A percentile compares a stretch with the other conserved stretches of the same genome.
Evolutionary conservation across 2,329 filamentous ascomycete species (phyloP).

Genomic region (Cladophialophora carrionii): DNA sequence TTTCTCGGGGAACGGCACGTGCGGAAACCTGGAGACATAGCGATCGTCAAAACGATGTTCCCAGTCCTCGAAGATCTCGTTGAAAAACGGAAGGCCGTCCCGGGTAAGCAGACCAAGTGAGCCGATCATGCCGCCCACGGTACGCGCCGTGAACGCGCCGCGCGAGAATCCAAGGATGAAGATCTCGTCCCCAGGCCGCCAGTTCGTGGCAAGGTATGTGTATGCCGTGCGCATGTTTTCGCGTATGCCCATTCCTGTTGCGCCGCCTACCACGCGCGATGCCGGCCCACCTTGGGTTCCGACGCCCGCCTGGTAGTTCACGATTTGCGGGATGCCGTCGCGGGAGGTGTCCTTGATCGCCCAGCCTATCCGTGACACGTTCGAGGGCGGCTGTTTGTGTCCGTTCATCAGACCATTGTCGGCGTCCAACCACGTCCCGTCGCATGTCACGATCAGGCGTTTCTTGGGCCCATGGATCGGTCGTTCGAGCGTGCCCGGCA

Average conservation of each 20-base stretch:
- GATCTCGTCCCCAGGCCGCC: constrained; percentile 45
- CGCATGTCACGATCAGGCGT: constrained; percentile 45
- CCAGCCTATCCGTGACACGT: constrained; percentile 47
- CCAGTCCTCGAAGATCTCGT: constrained; percentile 43
- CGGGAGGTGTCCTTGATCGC: constrained; percentile 43
- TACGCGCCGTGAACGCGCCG: constrained; percentile 46
- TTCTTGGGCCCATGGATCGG: constrained; percentile 38
- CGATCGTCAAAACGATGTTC: constrained; percentile 39
- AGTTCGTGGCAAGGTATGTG: constrained; percentile 44
- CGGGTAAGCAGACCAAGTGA: constrained; percentile 43
- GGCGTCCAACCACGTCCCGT: constrained; percentile 45
- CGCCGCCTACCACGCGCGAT: constrained; percentile 33
- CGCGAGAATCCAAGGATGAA: constrained; percentile 46
- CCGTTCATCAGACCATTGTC: constrained; percentile 39
- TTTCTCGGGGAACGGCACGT: constrained; percentile 41
- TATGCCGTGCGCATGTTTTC: constrained; percentile 40
- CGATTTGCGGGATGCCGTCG: constrained; percentile 45
- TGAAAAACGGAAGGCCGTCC: constrained; percentile 38
- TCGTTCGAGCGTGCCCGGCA: constrained; percentile 36
- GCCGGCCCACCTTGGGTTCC: constrained; percentile 41
- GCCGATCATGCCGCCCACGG: constrained; percentile 44
- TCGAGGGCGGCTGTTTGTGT: constrained; percentile 43
- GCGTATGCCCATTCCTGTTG: constrained; percentile 36
- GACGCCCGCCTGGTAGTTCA: constrained; percentile 50
- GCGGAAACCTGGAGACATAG: constrained; percentile 39